These are phyloP conservation scores for Auriscalpium microsporum DNA, from an alignment of 768 basidiomycete genomes.

Conservation along the genomic window DNA sequence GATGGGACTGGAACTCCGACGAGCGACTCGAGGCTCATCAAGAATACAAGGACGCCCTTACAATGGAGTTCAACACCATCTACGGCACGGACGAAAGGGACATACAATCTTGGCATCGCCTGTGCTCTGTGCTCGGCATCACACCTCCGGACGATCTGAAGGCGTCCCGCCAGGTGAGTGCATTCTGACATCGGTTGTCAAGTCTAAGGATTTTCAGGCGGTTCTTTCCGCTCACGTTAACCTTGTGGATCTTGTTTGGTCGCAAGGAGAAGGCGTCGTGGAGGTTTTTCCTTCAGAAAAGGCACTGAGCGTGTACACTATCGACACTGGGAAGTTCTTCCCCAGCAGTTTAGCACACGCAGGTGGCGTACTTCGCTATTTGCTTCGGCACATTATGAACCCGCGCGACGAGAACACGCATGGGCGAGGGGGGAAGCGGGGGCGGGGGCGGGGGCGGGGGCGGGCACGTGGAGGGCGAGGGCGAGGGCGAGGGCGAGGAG, in stretches of 20 bases:
- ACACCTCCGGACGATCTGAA: background rate
- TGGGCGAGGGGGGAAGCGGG: too few species aligned
- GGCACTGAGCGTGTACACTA: conserved; percentile 18
- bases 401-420: background rate
- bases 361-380: conserved; percentile 23
- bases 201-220: background rate
- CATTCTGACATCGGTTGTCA: background rate
- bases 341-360: conserved; percentile 20
- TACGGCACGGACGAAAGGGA: background rate
- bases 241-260: conserved; percentile 24
- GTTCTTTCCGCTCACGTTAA: conserved; percentile 19
- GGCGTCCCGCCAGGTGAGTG: background rate
- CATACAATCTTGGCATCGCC: background rate
- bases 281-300: conserved; percentile 14
- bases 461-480: too few species aligned
- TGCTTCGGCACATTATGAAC: conserved; percentile 17
- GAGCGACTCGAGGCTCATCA: background rate
- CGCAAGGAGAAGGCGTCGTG: conserved; percentile 9
- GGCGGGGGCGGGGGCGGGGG: too few species aligned
- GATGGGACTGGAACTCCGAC: background rate
- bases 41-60: background rate
- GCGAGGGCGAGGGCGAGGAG: too few species aligned
- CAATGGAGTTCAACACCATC: background rate
- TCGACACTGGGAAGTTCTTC: conserved; percentile 15
- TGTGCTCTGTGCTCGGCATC: background rate